Evolutionary conservation across 2,329 filamentous ascomycete species (phyloP), one percentile per base, ranked within the genome.

Genomic region (Chaetomiaceae sp.): DNA sequence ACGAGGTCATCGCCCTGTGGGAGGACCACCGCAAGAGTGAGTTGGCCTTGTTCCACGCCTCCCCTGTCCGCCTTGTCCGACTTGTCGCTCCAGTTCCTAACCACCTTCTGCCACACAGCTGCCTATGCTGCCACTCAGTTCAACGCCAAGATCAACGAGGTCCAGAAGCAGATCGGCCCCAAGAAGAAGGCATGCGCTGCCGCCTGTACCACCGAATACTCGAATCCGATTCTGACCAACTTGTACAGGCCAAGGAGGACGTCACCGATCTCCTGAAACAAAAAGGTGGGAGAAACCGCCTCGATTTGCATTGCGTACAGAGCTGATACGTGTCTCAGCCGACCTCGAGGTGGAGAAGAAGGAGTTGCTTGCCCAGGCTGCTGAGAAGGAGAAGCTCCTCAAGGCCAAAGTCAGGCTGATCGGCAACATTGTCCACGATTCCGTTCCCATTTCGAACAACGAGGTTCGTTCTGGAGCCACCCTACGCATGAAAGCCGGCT

Each of bases 401-500:
- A 83, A 87, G 65, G 77, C 76, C 62, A 95, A 95, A 73, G 81
- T 90, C 62, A 87, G 86, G 69, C 85, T 81, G 1, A 87, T 99
- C 60, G 93, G 89, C 58, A 95, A 95, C 71, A 83, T 91, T 68
- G 93, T 99, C 48, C 90, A 97, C 73, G 83, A 89, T 21, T 87
- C 86, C 14, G 91, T 96, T 8, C 88, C 87, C 10, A 73, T 93
- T 57, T 89, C 84, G 70, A 79, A 90, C 65, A 89, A 88, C 66
- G 90, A 96, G 54, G 56, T 76, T 27, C 48, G 54, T 47, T 25
- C 81, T 6, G 4, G 33, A 68, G 51, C 63, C 46, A 5, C 30
- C 12, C 17, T 9, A 6, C 9, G 3, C 7, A 7, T 19, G 20
- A 14, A 37, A 13, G 19, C 5, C 8, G 16, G 14, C 9, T 4